Conservation (phyloP, 2,329 filamentous ascomycete species). For the Talaromyces marneffei region DNA sequence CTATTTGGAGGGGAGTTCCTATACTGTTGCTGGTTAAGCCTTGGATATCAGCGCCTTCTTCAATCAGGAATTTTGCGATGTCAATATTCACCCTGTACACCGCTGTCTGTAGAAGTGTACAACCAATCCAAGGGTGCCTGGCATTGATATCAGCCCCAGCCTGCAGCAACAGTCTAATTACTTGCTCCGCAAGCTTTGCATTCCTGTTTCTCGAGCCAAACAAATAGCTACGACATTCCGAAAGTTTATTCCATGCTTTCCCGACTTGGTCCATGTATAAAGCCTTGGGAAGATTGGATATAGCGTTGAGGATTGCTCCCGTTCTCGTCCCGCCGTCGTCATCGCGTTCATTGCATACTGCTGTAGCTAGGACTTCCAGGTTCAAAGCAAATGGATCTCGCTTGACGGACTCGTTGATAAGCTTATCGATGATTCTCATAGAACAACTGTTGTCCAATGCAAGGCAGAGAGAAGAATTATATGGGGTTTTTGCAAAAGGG, state of each 20-base stretch:
- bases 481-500: background rate
- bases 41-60: background rate
- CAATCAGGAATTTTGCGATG: background rate
- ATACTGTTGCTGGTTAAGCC: too few species aligned
- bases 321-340: background rate
- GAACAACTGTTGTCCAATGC: background rate
- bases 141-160: background rate
- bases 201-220: too few species aligned
- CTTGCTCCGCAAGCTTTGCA: background rate
- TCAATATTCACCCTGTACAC: background rate
- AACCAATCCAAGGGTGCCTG: background rate
- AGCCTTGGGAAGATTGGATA: background rate
- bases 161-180: background rate
- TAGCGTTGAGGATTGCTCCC: background rate
- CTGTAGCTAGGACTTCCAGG: background rate
- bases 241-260: background rate
- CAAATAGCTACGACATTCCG: too few species aligned
- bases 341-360: background rate
- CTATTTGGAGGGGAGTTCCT: constrained; percentile 1
- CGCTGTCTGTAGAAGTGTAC: background rate
- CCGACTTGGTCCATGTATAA: background rate
- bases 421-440: background rate
- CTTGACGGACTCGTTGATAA: background rate
- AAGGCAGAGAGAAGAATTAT: background rate
- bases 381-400: background rate